Conservation (phyloP, 2,329 filamentous ascomycete genomes). For the Ceratocystis smalleyi region DNA sequence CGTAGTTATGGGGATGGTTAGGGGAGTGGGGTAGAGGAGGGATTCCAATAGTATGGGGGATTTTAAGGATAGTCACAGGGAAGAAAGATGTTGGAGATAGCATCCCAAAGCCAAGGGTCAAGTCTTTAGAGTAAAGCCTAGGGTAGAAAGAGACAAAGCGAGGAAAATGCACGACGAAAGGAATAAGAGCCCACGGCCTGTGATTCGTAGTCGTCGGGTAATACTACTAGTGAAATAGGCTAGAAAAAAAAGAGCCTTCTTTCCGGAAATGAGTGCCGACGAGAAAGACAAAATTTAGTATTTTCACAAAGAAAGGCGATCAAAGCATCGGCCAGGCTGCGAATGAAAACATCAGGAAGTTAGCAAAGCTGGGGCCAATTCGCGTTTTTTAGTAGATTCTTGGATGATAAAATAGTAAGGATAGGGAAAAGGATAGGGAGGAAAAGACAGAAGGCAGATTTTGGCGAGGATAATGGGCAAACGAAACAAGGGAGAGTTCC, state of each 20-base stretch:
- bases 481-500: not conserved
- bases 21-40: not conserved
- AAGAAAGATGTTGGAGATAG: not conserved
- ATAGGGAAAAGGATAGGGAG: not conserved
- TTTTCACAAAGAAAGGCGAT: not conserved
- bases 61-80: not conserved
- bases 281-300: not conserved
- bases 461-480: not conserved
- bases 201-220: not conserved
- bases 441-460: not conserved
- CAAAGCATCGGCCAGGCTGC: not conserved
- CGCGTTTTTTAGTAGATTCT: not conserved
- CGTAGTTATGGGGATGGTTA: not conserved
- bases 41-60: not conserved
- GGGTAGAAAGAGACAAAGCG: not conserved
- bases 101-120: not conserved
- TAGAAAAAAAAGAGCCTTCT: not conserved
- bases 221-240: not conserved
- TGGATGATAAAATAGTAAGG: not conserved
- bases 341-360: not conserved
- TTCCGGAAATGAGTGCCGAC: conserved; percentile 3
- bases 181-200: not conserved
- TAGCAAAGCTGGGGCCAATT: not conserved
- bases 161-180: not conserved
- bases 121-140: not conserved